A percentile compares a stretch with the other conserved stretches of the same genome.
phyloP scores from a whole-genome alignment of 2,329 filamentous ascomycete genomes.

The Blastomyces gilchristii region DNA sequence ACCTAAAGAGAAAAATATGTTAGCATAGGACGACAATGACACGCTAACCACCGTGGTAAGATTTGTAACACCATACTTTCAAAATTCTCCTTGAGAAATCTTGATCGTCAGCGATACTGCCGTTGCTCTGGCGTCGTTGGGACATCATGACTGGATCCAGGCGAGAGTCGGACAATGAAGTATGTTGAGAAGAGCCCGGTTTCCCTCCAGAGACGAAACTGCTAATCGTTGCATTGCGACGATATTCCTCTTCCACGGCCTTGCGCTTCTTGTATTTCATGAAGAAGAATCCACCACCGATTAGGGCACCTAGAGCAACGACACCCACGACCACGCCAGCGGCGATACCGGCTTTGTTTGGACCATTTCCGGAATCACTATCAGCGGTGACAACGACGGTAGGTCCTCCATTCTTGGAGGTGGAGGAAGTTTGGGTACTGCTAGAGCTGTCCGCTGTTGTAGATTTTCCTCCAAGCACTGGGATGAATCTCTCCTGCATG shows the following conservation, averaged over 20 bases:
- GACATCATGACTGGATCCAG: slow-evolving; percentile 76
- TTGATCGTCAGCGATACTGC: slow-evolving; percentile 93
- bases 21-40: background rate
- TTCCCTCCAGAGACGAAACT: slow-evolving; percentile 56
- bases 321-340: slow-evolving; percentile 82
- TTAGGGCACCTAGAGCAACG: slow-evolving; percentile 54
- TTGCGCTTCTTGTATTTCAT: slow-evolving; percentile 65
- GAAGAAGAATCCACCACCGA: slow-evolving; percentile 62
- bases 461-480: slow-evolving; percentile 23
- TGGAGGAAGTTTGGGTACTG: slow-evolving; percentile 37
- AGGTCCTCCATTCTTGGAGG: slow-evolving; percentile 15
- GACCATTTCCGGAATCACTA: slow-evolving; percentile 31
- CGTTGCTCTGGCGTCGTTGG: slow-evolving; percentile 76
- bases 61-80: slow-evolving; percentile 50
- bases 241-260: slow-evolving; percentile 74
- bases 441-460: slow-evolving; percentile 20
- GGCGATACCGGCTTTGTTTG: slow-evolving; percentile 75
- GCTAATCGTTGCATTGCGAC: slow-evolving; percentile 67
- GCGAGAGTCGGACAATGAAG: slow-evolving; percentile 63
- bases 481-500: slow-evolving; percentile 28
- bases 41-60: background rate
- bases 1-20: slow-evolving; percentile 10
- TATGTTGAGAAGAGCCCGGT: slow-evolving; percentile 44
- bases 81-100: slow-evolving; percentile 94
- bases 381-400: slow-evolving; percentile 20